Percentiles rank a stretch among this genome's conserved stretches.
Evolutionary conservation across 306 rosid species (phyloP).

Genomic region (Dalbergia cochinchinensis): DNA sequence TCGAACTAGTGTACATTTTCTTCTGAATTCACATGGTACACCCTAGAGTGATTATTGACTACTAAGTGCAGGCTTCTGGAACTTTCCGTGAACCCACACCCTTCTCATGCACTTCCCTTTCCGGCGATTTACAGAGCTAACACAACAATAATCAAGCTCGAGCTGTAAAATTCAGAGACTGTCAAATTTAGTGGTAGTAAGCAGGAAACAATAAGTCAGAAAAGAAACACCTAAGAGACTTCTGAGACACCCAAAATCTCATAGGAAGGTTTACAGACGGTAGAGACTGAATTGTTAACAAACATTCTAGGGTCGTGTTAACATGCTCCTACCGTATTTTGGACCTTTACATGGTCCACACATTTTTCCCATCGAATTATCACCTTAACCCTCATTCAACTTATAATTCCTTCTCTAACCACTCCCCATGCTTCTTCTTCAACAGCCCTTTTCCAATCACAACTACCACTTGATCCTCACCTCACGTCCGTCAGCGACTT

Average conservation of each 20-base stretch:
- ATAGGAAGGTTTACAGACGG: slow-evolving; percentile 20
- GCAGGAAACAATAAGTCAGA: slow-evolving; percentile 27
- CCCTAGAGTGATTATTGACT: slow-evolving; percentile 29
- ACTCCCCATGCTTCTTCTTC: too few species aligned
- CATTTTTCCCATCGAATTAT: too few species aligned
- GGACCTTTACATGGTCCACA: too few species aligned
- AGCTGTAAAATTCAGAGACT: slow-evolving; percentile 61
- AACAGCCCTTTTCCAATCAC: too few species aligned
- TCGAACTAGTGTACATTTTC: not conserved
- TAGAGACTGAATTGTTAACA: slow-evolving; percentile 26
- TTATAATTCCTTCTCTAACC: too few species aligned
- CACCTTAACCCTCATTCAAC: too few species aligned
- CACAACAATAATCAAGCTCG: slow-evolving; percentile 91
- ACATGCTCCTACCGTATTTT: too few species aligned
- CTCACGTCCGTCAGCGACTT: too few species aligned
- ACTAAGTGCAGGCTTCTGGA: slow-evolving; percentile 71
- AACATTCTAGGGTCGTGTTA: not conserved
- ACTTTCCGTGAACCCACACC: slow-evolving; percentile 98
- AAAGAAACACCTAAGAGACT: slow-evolving; percentile 41
- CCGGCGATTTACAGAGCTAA: slow-evolving; percentile 79
- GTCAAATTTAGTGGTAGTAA: slow-evolving; percentile 20
- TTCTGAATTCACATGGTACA: not conserved
- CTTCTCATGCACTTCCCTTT: slow-evolving; percentile 85
- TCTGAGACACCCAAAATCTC: slow-evolving; percentile 23
- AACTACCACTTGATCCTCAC: too few species aligned